These are phyloP conservation scores for Lactifluus volemus DNA, from an alignment of 768 basidiomycete genomes.

Conservation along the genomic window DNA sequence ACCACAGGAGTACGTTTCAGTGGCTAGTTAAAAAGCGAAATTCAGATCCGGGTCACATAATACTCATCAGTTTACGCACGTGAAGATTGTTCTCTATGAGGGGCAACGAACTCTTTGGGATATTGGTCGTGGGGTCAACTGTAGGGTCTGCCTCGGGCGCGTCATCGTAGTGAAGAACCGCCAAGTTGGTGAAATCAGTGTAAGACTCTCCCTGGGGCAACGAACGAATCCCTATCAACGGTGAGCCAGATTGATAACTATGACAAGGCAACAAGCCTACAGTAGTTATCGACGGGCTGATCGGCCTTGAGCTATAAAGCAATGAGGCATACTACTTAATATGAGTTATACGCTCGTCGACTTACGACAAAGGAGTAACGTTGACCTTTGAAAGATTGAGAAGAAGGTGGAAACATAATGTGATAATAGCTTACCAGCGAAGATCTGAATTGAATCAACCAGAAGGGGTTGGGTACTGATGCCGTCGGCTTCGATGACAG, in stretches of 20 bases:
- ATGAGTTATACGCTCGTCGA: background rate
- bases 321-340: background rate
- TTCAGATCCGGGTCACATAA: background rate
- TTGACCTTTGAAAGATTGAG: conserved; percentile 4
- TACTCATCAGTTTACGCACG: background rate
- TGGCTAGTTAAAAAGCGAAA: background rate
- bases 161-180: conserved; percentile 21
- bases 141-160: conserved; percentile 16
- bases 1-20: conserved; percentile 1
- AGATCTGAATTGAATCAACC: conserved; percentile 19
- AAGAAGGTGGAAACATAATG: background rate
- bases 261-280: background rate
- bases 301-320: conserved; percentile 7
- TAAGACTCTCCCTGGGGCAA: background rate
- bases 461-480: conserved; percentile 11
- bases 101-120: conserved; percentile 1
- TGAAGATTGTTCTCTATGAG: conserved; percentile 11
- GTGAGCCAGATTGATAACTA: background rate
- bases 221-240: conserved; percentile 7
- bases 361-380: conserved; percentile 20
- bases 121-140: background rate
- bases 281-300: conserved; percentile 6
- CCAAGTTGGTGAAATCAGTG: conserved; percentile 9
- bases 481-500: conserved; percentile 22
- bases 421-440: conserved; percentile 4